Conservation (phyloP, 768 basidiomycete species). For the Lactarius psammicola region DNA sequence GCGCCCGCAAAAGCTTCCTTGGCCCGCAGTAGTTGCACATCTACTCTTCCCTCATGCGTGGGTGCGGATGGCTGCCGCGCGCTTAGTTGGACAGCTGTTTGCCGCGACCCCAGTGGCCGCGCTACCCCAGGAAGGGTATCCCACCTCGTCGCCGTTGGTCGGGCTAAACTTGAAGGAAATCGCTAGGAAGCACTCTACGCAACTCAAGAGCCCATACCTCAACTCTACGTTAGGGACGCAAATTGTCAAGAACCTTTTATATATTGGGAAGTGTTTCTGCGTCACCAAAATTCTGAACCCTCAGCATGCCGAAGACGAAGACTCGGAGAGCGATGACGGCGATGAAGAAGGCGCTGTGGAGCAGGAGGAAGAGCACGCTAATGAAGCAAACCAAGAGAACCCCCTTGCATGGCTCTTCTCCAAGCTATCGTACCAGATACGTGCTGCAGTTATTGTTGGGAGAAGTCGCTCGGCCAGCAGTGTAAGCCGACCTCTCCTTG, state of each 20-base stretch:
- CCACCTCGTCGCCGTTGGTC: slow-evolving; percentile 30
- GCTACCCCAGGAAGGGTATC: slow-evolving; percentile 33
- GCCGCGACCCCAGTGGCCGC: slow-evolving; percentile 46
- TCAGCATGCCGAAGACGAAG: slow-evolving; percentile 33
- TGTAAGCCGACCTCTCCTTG: slow-evolving; percentile 39
- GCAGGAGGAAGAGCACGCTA: slow-evolving; percentile 16
- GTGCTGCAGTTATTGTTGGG: slow-evolving; percentile 69
- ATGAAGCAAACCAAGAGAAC: slow-evolving; percentile 33
- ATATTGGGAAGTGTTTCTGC: slow-evolving; percentile 83
- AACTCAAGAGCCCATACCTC: slow-evolving; percentile 80
- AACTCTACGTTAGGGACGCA: slow-evolving; percentile 75
- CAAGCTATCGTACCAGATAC: slow-evolving; percentile 83
- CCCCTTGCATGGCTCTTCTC: slow-evolving; percentile 93
- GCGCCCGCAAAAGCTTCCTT: slow-evolving; percentile 51
- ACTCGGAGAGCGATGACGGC: slow-evolving; percentile 34
- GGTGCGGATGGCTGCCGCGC: slow-evolving; percentile 81
- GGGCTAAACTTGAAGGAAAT: slow-evolving; percentile 59
- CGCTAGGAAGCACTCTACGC: slow-evolving; percentile 67
- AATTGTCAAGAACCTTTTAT: slow-evolving; percentile 90
- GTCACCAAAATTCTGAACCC: slow-evolving; percentile 36
- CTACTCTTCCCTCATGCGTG: slow-evolving; percentile 91
- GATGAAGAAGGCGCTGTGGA: slow-evolving; percentile 25
- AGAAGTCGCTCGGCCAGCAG: slow-evolving; percentile 49
- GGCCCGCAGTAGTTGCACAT: slow-evolving; percentile 61
- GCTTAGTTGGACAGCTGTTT: slow-evolving; percentile 73